phyloP scores from a whole-genome alignment of 305 asterid genomes.

The Striga hermonthica region DNA sequence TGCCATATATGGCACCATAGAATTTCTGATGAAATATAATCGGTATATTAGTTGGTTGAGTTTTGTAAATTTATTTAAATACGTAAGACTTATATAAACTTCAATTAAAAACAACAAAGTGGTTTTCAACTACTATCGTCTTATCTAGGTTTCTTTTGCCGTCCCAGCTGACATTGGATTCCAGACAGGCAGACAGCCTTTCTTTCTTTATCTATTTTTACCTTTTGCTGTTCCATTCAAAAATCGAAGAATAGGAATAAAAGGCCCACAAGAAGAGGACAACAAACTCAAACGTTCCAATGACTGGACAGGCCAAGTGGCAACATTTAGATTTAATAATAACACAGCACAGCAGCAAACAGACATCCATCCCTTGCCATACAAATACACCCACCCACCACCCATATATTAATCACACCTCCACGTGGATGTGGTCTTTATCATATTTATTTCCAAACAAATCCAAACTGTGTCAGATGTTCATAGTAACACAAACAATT shows the following conservation, averaged over 20 bases:
- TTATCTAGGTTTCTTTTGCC: not conserved
- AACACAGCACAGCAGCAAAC: conserved; percentile 15
- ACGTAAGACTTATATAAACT: too few relatives aligned
- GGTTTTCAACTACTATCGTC: not conserved
- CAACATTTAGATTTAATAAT: not conserved
- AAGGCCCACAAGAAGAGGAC: conserved; percentile 20
- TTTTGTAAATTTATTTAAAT: too few relatives aligned
- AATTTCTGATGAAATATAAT: too few relatives aligned
- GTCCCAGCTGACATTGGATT: conserved; percentile 17
- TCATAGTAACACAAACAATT: conserved; percentile 30
- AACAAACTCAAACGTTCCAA: conserved; percentile 30
- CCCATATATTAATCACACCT: conserved; percentile 8
- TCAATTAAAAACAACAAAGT: too few relatives aligned
- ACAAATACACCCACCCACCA: conserved; percentile 24
- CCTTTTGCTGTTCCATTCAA: not conserved
- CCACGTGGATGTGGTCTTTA: not conserved
- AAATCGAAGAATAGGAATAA: not conserved
- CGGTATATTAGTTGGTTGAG: too few relatives aligned
- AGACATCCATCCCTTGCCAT: conserved; percentile 27
- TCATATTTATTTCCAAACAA: conserved; percentile 28
- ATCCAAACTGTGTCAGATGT: conserved; percentile 21
- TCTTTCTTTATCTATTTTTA: not conserved
- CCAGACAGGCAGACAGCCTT: not conserved
- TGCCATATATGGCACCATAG: too few relatives aligned
- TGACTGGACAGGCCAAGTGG: conserved; percentile 15